Conservation (phyloP, 164 flowering plant genomes). For the Tetrastigma voinierianum region DNA sequence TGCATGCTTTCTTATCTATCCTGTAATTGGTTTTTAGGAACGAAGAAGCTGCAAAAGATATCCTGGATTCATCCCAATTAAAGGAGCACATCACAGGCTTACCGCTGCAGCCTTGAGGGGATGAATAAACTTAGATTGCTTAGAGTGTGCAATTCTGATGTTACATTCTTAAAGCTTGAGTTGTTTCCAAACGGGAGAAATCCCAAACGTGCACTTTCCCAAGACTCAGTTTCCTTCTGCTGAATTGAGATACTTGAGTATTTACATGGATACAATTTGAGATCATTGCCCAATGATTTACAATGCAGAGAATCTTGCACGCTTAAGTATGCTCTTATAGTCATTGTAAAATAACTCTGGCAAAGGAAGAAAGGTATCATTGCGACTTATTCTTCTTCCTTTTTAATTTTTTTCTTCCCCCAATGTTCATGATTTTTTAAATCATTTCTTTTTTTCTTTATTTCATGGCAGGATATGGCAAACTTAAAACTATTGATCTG, state of each 20-base stretch:
- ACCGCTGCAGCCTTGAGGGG: neutral
- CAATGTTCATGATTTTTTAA: too few relatives aligned
- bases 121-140: conserved; percentile 2
- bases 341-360: too few relatives aligned
- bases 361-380: neutral
- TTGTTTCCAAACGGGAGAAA: neutral
- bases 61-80: neutral
- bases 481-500: conserved; percentile 15
- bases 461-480: neutral
- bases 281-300: conserved; percentile 5
- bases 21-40: neutral
- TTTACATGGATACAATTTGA: too few relatives aligned
- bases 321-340: conserved; percentile 15
- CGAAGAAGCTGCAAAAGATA: conserved; percentile 6
- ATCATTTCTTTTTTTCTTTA: neutral
- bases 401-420: too few relatives aligned
- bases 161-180: too few relatives aligned
- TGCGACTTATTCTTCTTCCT: neutral
- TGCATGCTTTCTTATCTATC: too few relatives aligned
- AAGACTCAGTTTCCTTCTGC: too few relatives aligned
- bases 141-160: neutral
- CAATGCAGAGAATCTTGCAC: conserved; percentile 4
- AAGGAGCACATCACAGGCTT: neutral
- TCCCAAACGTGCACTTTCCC: neutral
- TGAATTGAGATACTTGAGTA: too few relatives aligned